Conservation (phyloP, 331 rosid species). For the Pyracantha coccinea region DNA sequence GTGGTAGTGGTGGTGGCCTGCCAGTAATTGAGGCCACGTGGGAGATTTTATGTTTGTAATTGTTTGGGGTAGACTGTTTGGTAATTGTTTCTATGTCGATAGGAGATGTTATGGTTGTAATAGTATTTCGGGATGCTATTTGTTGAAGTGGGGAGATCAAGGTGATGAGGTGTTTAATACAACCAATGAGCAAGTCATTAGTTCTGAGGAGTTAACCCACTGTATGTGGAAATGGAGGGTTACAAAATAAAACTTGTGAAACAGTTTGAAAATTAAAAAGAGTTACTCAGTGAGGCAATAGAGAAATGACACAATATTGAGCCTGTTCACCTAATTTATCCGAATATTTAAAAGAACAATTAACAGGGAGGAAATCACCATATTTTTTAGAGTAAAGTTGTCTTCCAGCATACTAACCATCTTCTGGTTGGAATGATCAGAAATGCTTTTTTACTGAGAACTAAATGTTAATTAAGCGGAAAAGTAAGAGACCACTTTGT, state of each 20-base stretch:
- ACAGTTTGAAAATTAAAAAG: neutral
- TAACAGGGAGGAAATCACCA: neutral
- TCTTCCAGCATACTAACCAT: neutral
- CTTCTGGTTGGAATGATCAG: neutral
- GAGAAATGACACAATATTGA: neutral
- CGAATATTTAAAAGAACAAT: neutral
- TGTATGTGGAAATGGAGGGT: neutral
- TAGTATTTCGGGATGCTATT: neutral
- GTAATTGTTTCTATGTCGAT: neutral
- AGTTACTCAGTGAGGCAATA: neutral
- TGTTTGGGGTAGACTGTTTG: neutral
- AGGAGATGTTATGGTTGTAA: neutral
- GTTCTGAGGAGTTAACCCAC: neutral
- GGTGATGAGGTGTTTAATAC: neutral
- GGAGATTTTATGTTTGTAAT: no score
- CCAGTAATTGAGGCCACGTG: neutral
- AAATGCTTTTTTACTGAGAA: neutral
- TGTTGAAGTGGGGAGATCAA: neutral
- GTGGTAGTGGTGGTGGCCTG: neutral
- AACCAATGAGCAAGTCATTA: neutral
- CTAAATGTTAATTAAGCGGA: neutral
- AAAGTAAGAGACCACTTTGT: neutral
- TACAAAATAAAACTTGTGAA: neutral
- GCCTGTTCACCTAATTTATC: neutral
- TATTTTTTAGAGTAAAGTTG: neutral